Evolutionary conservation across 2,329 filamentous ascomycete species (phyloP), one percentile per base, ranked within the genome.

Genomic region (Colletotrichum camelliae): DNA sequence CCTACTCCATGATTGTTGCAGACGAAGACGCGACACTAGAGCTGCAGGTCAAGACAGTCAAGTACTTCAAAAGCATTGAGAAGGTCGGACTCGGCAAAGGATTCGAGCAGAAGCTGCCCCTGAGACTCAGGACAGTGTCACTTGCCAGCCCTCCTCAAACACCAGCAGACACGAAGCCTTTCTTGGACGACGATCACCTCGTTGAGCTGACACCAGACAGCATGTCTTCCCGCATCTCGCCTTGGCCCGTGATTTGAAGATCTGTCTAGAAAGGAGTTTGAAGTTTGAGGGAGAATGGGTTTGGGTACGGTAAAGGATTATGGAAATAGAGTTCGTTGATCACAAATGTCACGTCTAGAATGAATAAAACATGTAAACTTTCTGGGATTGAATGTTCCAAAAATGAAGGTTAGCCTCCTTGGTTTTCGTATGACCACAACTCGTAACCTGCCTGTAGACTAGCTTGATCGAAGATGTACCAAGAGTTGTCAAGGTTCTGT

Each of bases 21-120:
- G 94, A 96, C 81, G 93, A 95, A 78, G 94, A 95, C 79, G 91
- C 92, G 8, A 93, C 91, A 0, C 83, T 92, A 31, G 91, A 93
- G 81, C 83, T 93, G 76, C 90, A 90, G 79, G 91, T 93, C 64
- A 93, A 93, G 85, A 93, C 91, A 0, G 92, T 93, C 77, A 90
- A 89, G 78, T 78, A 78, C 79, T 93, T 92, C 82, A 91, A 92
- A 80, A 89, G 87, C 58, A 92, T 92, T 78, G 91, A 92, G 79
- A 85, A 89, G 77, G 86, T 91, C 2, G 90, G 89, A 15, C 87
- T 79, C 15, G 81, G 81, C 18, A 83, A 87, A 70, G 86, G 87
- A 18, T 87, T 87, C 73, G 85, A 87, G 77, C 87, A 88, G 79
- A 85, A 86, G 65, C 83, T 88, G 35, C 87, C 87, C 7, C 43